A percentile compares a stretch with the other conserved stretches of the same genome.
phyloP scores from a whole-genome alignment of 495 filamentous ascomycete species.

The Tuber magnatum region DNA sequence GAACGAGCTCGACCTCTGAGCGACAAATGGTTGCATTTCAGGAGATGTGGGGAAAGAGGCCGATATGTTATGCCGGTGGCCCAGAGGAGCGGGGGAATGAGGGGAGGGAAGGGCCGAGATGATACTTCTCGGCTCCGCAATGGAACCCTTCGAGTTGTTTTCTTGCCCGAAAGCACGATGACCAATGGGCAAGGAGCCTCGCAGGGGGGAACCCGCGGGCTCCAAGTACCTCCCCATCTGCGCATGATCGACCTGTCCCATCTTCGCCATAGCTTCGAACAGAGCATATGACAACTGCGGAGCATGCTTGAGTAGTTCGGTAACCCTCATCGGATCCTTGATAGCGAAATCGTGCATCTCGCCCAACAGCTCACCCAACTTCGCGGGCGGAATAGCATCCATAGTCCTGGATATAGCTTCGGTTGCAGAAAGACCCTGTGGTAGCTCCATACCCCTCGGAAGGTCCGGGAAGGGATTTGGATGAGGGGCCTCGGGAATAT shows the following conservation, averaged over 20 bases:
- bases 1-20: neutral
- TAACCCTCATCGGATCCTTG: slow-evolving; percentile 70
- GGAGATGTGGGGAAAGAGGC: neutral
- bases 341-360: slow-evolving; percentile 86
- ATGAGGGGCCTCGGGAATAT: slow-evolving; percentile 11
- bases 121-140: neutral
- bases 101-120: slow-evolving; percentile 7
- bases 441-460: slow-evolving; percentile 73
- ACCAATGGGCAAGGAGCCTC: slow-evolving; percentile 10
- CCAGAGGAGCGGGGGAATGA: neutral
- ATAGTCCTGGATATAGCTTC: slow-evolving; percentile 89
- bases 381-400: slow-evolving; percentile 70
- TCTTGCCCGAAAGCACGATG: neutral
- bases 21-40: neutral
- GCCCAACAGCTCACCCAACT: slow-evolving; percentile 82
- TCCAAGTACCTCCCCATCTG: slow-evolving; percentile 5
- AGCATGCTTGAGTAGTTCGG: slow-evolving; percentile 74
- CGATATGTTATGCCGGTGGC: neutral
- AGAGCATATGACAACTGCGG: slow-evolving; percentile 91
- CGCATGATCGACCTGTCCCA: slow-evolving; percentile 69
- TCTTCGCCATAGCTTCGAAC: slow-evolving; percentile 86
- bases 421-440: slow-evolving; percentile 67
- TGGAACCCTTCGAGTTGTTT: slow-evolving; percentile 7
- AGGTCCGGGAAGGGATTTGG: slow-evolving; percentile 46
- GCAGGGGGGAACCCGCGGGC: slow-evolving; percentile 7